Conservation (phyloP, 768 basidiomycete genomes). For the Daedaleopsis nitida region DNA sequence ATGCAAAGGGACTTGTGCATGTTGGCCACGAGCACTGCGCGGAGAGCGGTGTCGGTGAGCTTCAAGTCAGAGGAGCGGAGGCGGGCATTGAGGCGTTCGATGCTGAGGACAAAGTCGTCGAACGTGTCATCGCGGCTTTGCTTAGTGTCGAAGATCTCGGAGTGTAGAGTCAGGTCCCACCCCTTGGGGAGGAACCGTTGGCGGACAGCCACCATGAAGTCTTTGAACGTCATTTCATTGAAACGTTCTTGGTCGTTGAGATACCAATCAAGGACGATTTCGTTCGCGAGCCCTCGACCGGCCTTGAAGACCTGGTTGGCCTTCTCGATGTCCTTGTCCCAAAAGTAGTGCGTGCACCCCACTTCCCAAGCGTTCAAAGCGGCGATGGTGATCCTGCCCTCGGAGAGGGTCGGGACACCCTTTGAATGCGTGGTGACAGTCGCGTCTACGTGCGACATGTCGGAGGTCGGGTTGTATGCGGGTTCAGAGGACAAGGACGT, state of each 20-base stretch:
- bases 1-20: not conserved
- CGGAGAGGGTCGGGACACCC: slow-evolving; percentile 9
- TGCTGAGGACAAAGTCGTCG: not conserved
- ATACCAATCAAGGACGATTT: no score
- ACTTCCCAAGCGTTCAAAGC: slow-evolving; percentile 16
- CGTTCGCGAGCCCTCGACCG: no score
- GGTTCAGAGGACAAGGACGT: no score
- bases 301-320: not conserved
- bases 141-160: not conserved
- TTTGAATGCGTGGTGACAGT: not conserved
- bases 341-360: not conserved
- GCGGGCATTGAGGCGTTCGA: not conserved
- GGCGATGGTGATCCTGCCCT: slow-evolving; percentile 23
- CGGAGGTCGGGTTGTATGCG: not conserved
- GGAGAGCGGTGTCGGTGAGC: not conserved
- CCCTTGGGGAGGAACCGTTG: not conserved
- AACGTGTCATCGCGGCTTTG: not conserved
- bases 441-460: not conserved
- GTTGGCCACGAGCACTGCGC: not conserved
- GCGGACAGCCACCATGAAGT: no score
- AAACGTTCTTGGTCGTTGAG: no score
- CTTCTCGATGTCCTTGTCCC: not conserved
- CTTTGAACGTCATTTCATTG: no score
- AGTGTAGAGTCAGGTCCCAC: slow-evolving; percentile 5
- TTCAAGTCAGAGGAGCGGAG: not conserved